Percentiles rank a stretch among this genome's conserved stretches.
These are phyloP conservation scores for Musa troglodytarum DNA, from an alignment of 176 grass and related monocot species.

Conservation along the genomic window DNA sequence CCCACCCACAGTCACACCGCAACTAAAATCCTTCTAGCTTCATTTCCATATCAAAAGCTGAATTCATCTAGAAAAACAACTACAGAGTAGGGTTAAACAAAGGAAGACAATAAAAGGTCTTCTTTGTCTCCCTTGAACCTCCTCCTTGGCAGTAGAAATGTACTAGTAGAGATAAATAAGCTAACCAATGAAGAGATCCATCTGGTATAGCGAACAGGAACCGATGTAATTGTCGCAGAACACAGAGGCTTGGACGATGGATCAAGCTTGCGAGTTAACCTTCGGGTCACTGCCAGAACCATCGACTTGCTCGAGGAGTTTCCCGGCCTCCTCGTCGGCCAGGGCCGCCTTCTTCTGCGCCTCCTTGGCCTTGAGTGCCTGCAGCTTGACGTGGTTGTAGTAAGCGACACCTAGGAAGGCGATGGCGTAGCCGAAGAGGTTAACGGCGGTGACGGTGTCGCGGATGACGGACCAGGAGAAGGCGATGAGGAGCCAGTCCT, in stretches of 20 bases:
- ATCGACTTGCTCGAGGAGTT: constrained; percentile 52
- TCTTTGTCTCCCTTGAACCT: not conserved
- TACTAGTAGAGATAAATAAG: not conserved
- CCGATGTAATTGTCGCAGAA: not conserved
- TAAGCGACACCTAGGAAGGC: constrained; percentile 77
- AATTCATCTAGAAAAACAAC: not conserved
- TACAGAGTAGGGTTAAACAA: not conserved
- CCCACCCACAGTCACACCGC: not conserved
- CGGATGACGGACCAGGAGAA: constrained; percentile 97
- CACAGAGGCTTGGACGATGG: not conserved
- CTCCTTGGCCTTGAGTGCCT: constrained; percentile 86
- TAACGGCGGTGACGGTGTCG: constrained; percentile 72
- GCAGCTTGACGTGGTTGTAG: constrained; percentile 92
- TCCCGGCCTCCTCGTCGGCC: constrained; percentile 64
- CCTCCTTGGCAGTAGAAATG: not conserved
- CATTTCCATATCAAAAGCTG: not conserved
- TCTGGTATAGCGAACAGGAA: not conserved
- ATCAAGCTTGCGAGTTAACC: constrained; percentile 57
- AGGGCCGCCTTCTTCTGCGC: constrained; percentile 54
- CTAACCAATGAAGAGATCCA: constrained; percentile 10
- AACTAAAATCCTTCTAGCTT: not conserved
- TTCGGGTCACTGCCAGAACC: constrained; percentile 42
- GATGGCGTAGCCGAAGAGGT: constrained; percentile 87
- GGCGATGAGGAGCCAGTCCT: constrained; percentile 92
- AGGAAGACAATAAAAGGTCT: not conserved